Evolutionary conservation across 495 filamentous ascomycete genomes (phyloP), one percentile per base, ranked within the genome.

Genomic region (Penicillium cosmopolitanum): DNA sequence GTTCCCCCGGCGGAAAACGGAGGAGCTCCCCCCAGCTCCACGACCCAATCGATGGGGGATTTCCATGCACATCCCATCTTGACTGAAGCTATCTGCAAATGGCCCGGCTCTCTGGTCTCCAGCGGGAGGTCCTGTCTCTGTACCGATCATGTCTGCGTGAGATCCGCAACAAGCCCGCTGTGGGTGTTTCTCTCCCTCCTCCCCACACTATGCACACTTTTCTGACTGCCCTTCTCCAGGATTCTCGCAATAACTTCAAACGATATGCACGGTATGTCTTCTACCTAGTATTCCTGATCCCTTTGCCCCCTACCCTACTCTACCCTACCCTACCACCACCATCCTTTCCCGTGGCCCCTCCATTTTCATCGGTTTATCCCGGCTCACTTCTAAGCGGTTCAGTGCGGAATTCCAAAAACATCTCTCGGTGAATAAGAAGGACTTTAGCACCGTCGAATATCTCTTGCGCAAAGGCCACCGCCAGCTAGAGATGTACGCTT

Each of bases 371-470:
- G 46, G 44, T 58, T 18, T 50, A 66, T 33, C 62, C 38, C 40
- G 59, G 40, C 40, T 65, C 53, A 57, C 3, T 25, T 50, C 5
- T n/a, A 50, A 44, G 42, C 42, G 53, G 50, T 64, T 51, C 47
- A 94, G 93, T 50, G 73, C 73, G 36, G 92, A 97, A 63, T 98
- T 98, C 63, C 75, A 86, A 47, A 88, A 89, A 65, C 79, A 92
- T 65, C 66, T 85, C 3, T 67, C 69, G 19, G 67, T 97, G 36
- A 87, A 88, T 73, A 97, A 91, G 75, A 94, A 90, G 69, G 92
- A 98, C 69, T 98, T 98, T 73, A 75, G 76, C 44, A 84, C 93
- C 3, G 87, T 98, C 58, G 95, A 98, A 73, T 96, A 90, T 75
- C 78, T 97, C 4, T 69, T 98, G 33, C 84, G 94, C 47, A 93